A percentile compares a stretch with the other conserved stretches of the same genome.
Evolutionary conservation across 306 rosid species (phyloP).

Genomic region (Oemleria cerasiformis): DNA sequence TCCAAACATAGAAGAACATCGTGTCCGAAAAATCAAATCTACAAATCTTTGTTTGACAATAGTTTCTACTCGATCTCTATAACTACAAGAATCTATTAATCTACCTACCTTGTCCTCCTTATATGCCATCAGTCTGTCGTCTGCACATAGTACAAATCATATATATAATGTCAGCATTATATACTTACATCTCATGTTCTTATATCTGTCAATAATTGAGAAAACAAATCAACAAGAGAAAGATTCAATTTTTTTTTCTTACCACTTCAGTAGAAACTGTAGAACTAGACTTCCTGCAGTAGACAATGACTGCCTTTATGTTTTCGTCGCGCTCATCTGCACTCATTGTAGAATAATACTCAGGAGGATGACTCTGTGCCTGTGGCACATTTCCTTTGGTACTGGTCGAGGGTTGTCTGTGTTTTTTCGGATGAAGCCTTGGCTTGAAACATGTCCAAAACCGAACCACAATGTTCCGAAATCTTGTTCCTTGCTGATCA

Average conservation of each 20-base stretch:
- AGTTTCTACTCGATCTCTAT: no score
- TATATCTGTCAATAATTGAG: neutral
- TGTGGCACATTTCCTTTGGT: no score
- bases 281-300: conserved; percentile 21
- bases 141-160: neutral
- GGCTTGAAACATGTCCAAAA: conserved; percentile 21
- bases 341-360: conserved; percentile 15
- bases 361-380: neutral
- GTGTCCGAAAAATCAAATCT: neutral
- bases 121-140: no score
- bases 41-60: neutral
- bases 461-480: neutral
- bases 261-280: neutral
- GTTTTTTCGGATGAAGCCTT: neutral
- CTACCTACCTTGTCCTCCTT: neutral
- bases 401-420: no score
- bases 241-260: neutral
- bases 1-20: neutral
- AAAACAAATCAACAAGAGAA: neutral
- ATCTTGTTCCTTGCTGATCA: no score
- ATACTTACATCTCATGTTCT: neutral
- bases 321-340: conserved; percentile 7
- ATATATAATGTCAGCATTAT: no score
- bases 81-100: neutral
- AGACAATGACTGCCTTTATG: conserved; percentile 15